Evolutionary conservation across 2,329 filamentous ascomycete genomes (phyloP), one percentile per base, ranked within the genome.

Genomic region (Fusarium chlamydosporum): DNA sequence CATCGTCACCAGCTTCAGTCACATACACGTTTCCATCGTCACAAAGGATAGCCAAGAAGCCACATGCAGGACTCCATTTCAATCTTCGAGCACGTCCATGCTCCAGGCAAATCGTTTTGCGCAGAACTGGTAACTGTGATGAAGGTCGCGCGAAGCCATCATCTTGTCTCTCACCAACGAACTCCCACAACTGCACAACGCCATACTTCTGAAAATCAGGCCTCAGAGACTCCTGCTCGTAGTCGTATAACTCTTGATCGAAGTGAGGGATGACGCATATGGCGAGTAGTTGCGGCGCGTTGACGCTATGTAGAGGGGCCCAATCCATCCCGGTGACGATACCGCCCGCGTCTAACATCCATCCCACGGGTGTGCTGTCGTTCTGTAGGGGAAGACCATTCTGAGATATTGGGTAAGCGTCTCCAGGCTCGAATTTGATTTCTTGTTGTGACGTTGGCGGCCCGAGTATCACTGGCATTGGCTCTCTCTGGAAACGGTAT

Each of bases 311-410:
- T 10, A 68, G 62, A 3, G 83, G 82, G 2, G 82, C 84, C 87
- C 87, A 89, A 46, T 81, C 82, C 75, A 88, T 82, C 27, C 82
- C 79, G 6, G 85, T 75, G 6, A 86, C 82, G 15, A 87, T 80
- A 50, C 86, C 86, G 12, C 85, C 86, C 0, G 82, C 79, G 60
- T 89, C 84, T 15, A 89, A 71, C 67, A 88, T 77, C 84, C 85
- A 88, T 6, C 85, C 85, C 76, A 67, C 79, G 67, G 70, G 72
- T 29, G 65, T 50, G 8, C 60, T 48, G 3, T 68, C 52, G n/a
- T 77, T 71, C 11, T 73, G 61, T 20, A 77, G 65, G 1, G 77
- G 75, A 10, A 80, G 46, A 0, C 78, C 78, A 0, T 70, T 68
- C 9, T 78, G 72, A 4, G 74, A 74, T 26, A 79, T 42, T 0